phyloP scores from a whole-genome alignment of 2,329 filamentous ascomycete species.

The Lecanicillium sp. region DNA sequence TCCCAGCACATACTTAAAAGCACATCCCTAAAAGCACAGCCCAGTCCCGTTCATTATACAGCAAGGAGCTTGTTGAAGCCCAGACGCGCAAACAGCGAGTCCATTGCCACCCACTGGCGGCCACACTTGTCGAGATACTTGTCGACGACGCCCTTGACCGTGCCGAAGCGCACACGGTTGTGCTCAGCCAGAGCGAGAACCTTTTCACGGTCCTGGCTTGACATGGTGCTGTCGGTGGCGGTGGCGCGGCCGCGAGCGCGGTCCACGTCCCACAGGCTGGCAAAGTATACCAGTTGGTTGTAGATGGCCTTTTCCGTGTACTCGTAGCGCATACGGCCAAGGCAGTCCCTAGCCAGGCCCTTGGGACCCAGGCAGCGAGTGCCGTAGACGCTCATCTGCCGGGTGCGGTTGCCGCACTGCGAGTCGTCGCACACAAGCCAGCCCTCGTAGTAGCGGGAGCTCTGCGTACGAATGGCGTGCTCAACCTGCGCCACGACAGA shows the following conservation, averaged over 20 bases:
- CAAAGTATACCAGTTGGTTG: slow-evolving; percentile 88
- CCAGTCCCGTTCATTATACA: not conserved
- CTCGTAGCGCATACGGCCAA: slow-evolving; percentile 84
- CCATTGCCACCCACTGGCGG: slow-evolving; percentile 90
- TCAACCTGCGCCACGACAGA: slow-evolving; percentile 84
- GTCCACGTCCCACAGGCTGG: slow-evolving; percentile 82
- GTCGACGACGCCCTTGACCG: slow-evolving; percentile 71
- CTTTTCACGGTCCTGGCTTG: slow-evolving; percentile 54
- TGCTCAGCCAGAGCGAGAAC: slow-evolving; percentile 69
- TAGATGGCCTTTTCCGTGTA: slow-evolving; percentile 85
- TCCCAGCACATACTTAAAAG: not conserved
- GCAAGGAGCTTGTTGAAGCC: slow-evolving; percentile 41
- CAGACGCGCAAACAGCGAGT: slow-evolving; percentile 69
- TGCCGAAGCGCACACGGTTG: slow-evolving; percentile 73
- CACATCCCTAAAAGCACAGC: not conserved
- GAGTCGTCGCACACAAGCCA: slow-evolving; percentile 89
- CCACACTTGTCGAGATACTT: slow-evolving; percentile 85
- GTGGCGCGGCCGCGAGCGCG: slow-evolving; percentile 56
- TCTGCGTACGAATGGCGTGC: slow-evolving; percentile 69
- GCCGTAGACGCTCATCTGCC: slow-evolving; percentile 91
- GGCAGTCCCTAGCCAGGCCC: slow-evolving; percentile 76
- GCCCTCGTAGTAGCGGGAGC: slow-evolving; percentile 82
- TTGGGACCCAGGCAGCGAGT: slow-evolving; percentile 81
- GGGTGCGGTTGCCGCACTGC: slow-evolving; percentile 77
- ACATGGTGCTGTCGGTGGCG: slow-evolving; percentile 41